Evolutionary conservation across 495 filamentous ascomycete genomes (phyloP).

Genomic region (Hyaloscypha bicolor): DNA sequence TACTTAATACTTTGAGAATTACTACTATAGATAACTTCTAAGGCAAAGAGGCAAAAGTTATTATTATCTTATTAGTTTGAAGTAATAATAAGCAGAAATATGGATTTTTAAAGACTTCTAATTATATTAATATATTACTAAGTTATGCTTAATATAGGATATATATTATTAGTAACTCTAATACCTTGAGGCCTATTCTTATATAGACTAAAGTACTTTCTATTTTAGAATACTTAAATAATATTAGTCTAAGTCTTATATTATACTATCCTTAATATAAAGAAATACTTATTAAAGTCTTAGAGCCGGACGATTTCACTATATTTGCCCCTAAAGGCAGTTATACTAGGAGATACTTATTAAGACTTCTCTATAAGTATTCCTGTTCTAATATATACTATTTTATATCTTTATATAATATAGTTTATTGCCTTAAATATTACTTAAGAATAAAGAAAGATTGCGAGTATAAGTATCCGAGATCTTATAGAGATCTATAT

Average conservation of each 20-base stretch:
- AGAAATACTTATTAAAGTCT: no score
- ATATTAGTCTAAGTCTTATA: slow-evolving; percentile 56
- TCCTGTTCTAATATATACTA: no score
- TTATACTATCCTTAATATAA: slow-evolving; percentile 56
- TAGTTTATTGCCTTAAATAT: no score
- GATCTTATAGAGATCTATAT: slow-evolving; percentile 61
- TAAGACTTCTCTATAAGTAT: no score
- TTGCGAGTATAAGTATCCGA: no score
- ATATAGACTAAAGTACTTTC: slow-evolving; percentile 74
- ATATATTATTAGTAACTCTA: slow-evolving; percentile 79
- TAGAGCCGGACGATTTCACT: no score
- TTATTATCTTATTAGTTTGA: slow-evolving; percentile 79
- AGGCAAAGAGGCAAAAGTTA: slow-evolving; percentile 78
- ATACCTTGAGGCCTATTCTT: slow-evolving; percentile 52
- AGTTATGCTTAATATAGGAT: slow-evolving; percentile 78
- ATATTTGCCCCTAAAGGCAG: no score
- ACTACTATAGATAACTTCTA: slow-evolving; percentile 90
- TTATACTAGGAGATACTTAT: no score
- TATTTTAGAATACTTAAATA: slow-evolving; percentile 50
- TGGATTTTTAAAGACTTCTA: slow-evolving; percentile 74
- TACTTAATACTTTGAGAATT: slow-evolving; percentile 59
- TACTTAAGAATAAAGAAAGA: no score
- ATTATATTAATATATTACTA: slow-evolving; percentile 81
- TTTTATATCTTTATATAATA: no score
- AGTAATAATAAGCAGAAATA: slow-evolving; percentile 65